Evolutionary conservation across 73 alveolate genomes (phyloP).

Genomic region (Tetrahymena borealis): DNA sequence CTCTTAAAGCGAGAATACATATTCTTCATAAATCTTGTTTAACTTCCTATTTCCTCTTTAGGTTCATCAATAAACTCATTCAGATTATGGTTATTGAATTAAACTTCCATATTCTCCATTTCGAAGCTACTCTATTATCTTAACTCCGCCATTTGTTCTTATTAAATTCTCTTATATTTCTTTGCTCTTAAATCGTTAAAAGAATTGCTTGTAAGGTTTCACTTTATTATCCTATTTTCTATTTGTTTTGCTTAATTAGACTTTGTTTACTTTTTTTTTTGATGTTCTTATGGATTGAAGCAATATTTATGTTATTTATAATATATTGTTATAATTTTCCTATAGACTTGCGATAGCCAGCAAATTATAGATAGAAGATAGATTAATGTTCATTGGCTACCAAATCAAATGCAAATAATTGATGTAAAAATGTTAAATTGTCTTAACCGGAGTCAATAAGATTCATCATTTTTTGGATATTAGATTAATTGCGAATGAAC

Average conservation of each 20-base stretch:
- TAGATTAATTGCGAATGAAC: too few relatives aligned
- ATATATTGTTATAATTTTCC: background rate
- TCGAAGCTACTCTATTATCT: background rate
- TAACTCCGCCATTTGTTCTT: background rate
- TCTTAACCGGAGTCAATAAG: too few relatives aligned
- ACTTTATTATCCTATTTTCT: background rate
- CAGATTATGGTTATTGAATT: background rate
- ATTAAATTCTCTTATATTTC: background rate
- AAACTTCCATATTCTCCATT: background rate
- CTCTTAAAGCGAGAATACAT: background rate
- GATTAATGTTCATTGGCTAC: too few relatives aligned
- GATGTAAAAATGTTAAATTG: too few relatives aligned
- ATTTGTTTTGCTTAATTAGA: background rate
- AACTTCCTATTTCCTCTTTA: background rate
- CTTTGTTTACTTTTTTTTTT: background rate
- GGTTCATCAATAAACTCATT: background rate
- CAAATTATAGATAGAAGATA: too few relatives aligned
- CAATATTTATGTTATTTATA: background rate
- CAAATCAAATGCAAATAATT: too few relatives aligned
- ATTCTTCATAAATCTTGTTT: background rate
- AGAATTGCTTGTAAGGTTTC: background rate
- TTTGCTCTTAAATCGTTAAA: too few relatives aligned
- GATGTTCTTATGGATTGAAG: background rate
- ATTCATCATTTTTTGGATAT: too few relatives aligned
- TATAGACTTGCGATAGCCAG: background rate